Conservation (phyloP, 2,329 filamentous ascomycete genomes). For the Ramichloridium luteum region DNA sequence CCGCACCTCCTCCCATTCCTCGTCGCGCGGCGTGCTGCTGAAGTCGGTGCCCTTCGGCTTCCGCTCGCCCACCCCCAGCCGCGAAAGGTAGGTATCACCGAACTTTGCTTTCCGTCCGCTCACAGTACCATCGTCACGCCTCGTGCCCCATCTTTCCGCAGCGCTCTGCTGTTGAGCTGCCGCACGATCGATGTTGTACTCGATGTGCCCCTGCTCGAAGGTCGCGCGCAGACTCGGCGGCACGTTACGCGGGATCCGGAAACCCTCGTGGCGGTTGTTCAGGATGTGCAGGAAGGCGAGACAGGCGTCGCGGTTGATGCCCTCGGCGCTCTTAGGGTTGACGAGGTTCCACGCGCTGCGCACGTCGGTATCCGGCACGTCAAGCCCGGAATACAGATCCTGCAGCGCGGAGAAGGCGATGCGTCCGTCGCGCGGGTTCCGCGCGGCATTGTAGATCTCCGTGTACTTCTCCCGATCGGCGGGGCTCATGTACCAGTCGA, state of each 20-base stretch:
- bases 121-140: slow-evolving; percentile 64
- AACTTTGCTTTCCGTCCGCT: slow-evolving; percentile 94
- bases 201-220: slow-evolving; percentile 92
- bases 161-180: slow-evolving; percentile 41
- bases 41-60: slow-evolving; percentile 84
- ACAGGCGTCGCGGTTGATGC: slow-evolving; percentile 88
- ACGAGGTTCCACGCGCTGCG: slow-evolving; percentile 94
- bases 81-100: slow-evolving; percentile 88
- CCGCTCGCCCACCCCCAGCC: slow-evolving; percentile 65
- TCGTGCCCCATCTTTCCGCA: slow-evolving; percentile 64
- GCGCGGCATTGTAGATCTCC: slow-evolving; percentile 88
- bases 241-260: slow-evolving; percentile 80
- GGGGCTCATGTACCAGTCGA: slow-evolving; percentile 99
- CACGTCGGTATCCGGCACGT: slow-evolving; percentile 64
- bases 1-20: slow-evolving; percentile 94
- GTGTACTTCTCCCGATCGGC: slow-evolving; percentile 87
- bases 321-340: slow-evolving; percentile 71
- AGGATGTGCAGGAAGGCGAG: slow-evolving; percentile 94
- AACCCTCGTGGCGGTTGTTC: slow-evolving; percentile 90
- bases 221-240: slow-evolving; percentile 80
- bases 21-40: slow-evolving; percentile 66
- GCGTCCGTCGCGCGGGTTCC: slow-evolving; percentile 68
- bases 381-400: slow-evolving; percentile 72
- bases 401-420: slow-evolving; percentile 60
- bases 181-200: slow-evolving; percentile 81